Evolutionary conservation across 2,329 filamentous ascomycete species (phyloP).

Genomic region (Neofusicoccum laricinum): DNA sequence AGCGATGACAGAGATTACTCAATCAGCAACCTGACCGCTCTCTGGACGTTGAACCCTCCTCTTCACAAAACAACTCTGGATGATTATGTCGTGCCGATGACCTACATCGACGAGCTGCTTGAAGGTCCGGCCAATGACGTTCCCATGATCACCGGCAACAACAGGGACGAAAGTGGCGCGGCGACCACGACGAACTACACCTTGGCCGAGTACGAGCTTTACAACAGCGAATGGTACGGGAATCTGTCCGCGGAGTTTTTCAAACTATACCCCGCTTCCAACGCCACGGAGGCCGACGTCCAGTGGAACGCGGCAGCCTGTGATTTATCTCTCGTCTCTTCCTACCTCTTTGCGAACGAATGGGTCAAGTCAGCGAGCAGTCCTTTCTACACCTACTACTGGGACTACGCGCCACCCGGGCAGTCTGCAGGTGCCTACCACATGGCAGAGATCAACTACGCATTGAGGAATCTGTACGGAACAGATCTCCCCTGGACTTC

Average conservation of each 20-base stretch:
- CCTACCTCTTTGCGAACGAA: slow-evolving; percentile 23
- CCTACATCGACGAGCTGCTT: slow-evolving; percentile 25
- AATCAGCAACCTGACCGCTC: background rate
- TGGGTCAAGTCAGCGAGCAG: slow-evolving; percentile 21
- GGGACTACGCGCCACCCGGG: slow-evolving; percentile 37
- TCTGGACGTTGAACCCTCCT: background rate
- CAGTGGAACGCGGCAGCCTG: slow-evolving; percentile 24
- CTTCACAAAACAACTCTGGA: slow-evolving; percentile 16
- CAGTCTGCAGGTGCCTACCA: slow-evolving; percentile 37
- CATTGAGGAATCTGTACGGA: slow-evolving; percentile 34
- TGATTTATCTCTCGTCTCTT: slow-evolving; percentile 26
- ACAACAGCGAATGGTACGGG: slow-evolving; percentile 20
- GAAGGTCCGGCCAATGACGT: slow-evolving; percentile 27
- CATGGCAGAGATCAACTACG: slow-evolving; percentile 40
- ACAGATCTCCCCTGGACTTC: slow-evolving; percentile 27
- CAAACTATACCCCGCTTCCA: slow-evolving; percentile 21
- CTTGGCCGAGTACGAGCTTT: slow-evolving; percentile 20
- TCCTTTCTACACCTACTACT: slow-evolving; percentile 38
- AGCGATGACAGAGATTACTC: background rate
- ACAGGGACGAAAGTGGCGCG: slow-evolving; percentile 28
- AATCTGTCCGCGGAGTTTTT: slow-evolving; percentile 18
- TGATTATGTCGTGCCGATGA: slow-evolving; percentile 24
- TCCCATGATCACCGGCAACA: slow-evolving; percentile 32
- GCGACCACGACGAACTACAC: slow-evolving; percentile 23
- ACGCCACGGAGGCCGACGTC: slow-evolving; percentile 20